phyloP scores from a whole-genome alignment of 2,329 filamentous ascomycete species.

The Amylocarpus encephaloides region DNA sequence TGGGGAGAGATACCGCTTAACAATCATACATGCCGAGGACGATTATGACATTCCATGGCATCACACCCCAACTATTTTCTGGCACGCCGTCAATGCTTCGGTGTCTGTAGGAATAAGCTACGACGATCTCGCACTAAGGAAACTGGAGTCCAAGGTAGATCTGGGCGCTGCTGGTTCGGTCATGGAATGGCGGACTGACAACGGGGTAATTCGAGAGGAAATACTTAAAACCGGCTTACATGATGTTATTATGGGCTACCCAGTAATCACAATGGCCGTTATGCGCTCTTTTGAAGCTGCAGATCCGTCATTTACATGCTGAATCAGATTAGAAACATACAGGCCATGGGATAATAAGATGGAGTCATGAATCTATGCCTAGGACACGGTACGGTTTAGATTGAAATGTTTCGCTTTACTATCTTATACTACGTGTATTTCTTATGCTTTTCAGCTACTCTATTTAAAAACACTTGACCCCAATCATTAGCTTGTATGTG shows the following conservation, averaged over 20 bases:
- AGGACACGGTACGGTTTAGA: too few species aligned
- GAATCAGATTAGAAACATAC: too few species aligned
- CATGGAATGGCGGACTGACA: constrained; percentile 40
- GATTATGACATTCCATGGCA: constrained; percentile 74
- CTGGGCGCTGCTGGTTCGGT: constrained; percentile 45
- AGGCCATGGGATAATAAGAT: too few species aligned
- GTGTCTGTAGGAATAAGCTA: constrained; percentile 32
- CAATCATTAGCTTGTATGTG: too few species aligned
- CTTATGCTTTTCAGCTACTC: too few species aligned
- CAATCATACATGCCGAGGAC: constrained; percentile 70
- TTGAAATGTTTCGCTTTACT: too few species aligned
- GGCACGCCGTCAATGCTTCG: constrained; percentile 49
- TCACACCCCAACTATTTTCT: constrained; percentile 59
- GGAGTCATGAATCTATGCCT: too few species aligned
- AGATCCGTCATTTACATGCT: too few species aligned
- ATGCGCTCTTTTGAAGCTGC: constrained; percentile 37
- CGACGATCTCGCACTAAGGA: constrained; percentile 43
- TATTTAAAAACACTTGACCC: too few species aligned
- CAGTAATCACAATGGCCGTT: constrained; percentile 46
- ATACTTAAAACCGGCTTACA: constrained; percentile 51
- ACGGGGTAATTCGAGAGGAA: constrained; percentile 46
- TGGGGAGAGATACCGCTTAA: constrained; percentile 43
- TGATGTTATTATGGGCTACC: constrained; percentile 52
- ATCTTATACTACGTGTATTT: too few species aligned
- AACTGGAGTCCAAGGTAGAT: constrained; percentile 31